A percentile compares a stretch with the other conserved stretches of the same genome.
Evolutionary conservation across 306 rosid species (phyloP).

Genomic region (Spatholobus suberectus): DNA sequence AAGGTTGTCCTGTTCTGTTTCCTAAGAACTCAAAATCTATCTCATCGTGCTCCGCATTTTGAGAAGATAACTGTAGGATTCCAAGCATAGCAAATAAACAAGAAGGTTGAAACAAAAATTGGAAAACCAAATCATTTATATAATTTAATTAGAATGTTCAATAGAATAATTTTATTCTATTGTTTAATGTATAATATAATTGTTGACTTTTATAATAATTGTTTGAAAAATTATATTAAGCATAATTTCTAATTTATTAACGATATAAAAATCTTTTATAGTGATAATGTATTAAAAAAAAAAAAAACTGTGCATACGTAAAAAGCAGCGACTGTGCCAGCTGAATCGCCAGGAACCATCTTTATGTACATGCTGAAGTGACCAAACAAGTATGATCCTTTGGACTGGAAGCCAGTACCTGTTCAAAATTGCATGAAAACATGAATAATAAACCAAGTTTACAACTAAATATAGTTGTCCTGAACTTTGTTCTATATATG

Average conservation of each 20-base stretch:
- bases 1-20: conserved; percentile 94
- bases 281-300: background rate
- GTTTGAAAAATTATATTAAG: too few species aligned
- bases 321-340: conserved; percentile 90
- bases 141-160: background rate
- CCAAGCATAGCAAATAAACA: background rate
- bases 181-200: background rate
- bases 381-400: conserved; percentile 85
- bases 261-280: too few species aligned
- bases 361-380: conserved; percentile 87
- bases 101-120: background rate
- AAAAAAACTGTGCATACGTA: conserved; percentile 51
- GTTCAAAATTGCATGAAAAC: background rate
- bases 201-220: background rate
- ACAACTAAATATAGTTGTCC: background rate
- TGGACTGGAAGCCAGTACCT: conserved; percentile 92
- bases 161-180: background rate
- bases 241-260: too few species aligned
- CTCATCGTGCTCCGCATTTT: conserved; percentile 87
- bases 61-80: conserved; percentile 74
- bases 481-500: background rate
- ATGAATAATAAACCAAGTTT: background rate
- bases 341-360: conserved; percentile 79
- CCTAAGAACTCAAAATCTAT: conserved; percentile 97
- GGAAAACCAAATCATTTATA: background rate